Evolutionary conservation across 768 basidiomycete species (phyloP), one percentile per base, ranked within the genome.

Genomic region (Cantharellus cinnabarinus): DNA sequence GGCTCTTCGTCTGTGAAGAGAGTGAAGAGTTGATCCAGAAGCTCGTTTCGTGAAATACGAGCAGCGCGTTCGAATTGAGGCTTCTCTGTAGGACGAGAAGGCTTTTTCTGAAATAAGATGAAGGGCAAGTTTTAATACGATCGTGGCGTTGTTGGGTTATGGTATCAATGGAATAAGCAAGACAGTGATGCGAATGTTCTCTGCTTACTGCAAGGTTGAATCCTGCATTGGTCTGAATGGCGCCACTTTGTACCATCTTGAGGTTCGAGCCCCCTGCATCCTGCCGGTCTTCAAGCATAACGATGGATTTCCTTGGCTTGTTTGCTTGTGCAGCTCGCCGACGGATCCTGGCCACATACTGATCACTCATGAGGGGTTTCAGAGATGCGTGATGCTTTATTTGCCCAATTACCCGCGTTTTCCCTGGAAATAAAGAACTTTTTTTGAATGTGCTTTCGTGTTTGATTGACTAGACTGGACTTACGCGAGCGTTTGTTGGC

Each of bases 11-110:
- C 62, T 5, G 63, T 58, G 64, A 74, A 75, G 3, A 67, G 64
- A 0, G 58, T 42, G 63, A 70, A 71, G 44, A 75, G 63, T 41
- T 68, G 59, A 62, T 74, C 71, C 62, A 69, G 65, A 10, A 75
- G 66, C 59, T 73, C 70, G 62, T 69, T 67, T n/a, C 67, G 64
- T 3, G 70, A 69, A 35, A 72, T 62, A 29, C 73, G 68, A n/a
- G 67, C 65, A 53, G 63, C 61, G 48, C 65, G 65, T 56, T 70
- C 69, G 34, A 55, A 39, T 7, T 39, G 50, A 15, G 55, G 41
- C 40, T 58, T 56, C 38, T 15, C 56, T 10, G 20, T 44, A 20
- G 10, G 35, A 10, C 52, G 14, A 7, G 52, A 14, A 10, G 7
- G 1, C 10, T 7, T 54, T 39, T 59, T 51, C 41, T 55, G 44